Percentiles rank a stretch among this genome's conserved stretches.
Conservation (phyloP, 805 yeast species). For the Kodamaea laetipori region DNA sequence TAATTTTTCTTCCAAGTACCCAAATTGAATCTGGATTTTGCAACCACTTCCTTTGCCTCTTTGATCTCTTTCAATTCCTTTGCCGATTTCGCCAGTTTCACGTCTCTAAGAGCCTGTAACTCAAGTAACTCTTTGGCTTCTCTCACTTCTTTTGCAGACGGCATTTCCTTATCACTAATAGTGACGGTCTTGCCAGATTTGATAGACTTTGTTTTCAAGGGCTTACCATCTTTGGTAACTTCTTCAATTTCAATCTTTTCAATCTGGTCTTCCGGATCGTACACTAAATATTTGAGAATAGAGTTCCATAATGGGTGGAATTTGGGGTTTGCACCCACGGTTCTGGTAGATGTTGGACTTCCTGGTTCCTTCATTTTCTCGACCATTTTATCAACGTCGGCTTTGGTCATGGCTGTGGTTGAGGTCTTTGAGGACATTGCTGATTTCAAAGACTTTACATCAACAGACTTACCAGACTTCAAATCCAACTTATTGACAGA, state of each 20-base stretch:
- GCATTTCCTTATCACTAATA: conserved; percentile 1
- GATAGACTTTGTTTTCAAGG: conserved; percentile 2
- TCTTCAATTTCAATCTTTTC: conserved; percentile 13
- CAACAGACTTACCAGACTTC: too few relatives aligned
- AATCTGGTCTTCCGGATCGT: conserved; percentile 19
- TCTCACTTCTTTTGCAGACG: background rate
- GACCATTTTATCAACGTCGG: background rate
- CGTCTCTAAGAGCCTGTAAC: background rate
- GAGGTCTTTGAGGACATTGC: background rate
- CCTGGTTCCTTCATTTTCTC: background rate
- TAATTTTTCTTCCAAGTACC: conserved; percentile 18
- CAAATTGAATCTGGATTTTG: background rate
- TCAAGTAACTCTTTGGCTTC: background rate
- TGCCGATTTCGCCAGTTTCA: background rate
- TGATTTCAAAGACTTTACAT: conserved; percentile 1
- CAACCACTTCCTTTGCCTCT: background rate
- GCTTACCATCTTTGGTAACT: conserved; percentile 2
- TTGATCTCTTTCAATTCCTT: background rate
- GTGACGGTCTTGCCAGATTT: conserved; percentile 4
- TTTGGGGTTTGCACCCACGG: conserved; percentile 21
- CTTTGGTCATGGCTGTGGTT: too few relatives aligned
- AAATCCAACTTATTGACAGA: too few relatives aligned
- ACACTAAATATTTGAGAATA: conserved; percentile 39
- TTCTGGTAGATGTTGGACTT: background rate
- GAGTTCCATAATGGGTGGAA: conserved; percentile 43